phyloP scores from a whole-genome alignment of 2,329 filamentous ascomycete genomes.

The Sporothrix brunneoviolacea region DNA sequence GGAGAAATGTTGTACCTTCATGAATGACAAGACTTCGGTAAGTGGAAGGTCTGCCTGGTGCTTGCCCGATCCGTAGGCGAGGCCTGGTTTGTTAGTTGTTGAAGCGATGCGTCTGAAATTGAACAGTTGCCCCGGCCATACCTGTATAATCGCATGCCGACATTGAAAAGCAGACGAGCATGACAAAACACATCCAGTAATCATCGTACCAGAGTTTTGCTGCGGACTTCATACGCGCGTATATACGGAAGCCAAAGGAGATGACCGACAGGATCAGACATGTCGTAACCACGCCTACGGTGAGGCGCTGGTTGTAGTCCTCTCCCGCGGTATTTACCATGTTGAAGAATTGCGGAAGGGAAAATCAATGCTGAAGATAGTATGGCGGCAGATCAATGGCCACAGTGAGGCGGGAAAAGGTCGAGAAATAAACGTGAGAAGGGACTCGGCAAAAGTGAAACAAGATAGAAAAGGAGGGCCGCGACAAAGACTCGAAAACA shows the following conservation, averaged over 20 bases:
- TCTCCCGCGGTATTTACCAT: constrained; percentile 4
- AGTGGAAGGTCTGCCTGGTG: constrained; percentile 10
- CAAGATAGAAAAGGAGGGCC: too few relatives aligned
- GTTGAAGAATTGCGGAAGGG: not conserved
- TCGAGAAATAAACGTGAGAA: not conserved
- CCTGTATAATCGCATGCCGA: constrained; percentile 8
- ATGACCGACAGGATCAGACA: constrained; percentile 12
- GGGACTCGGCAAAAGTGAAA: too few relatives aligned
- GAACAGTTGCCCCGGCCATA: not conserved
- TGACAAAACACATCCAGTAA: constrained; percentile 17
- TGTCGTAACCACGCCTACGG: constrained; percentile 13
- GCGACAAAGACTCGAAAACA: too few relatives aligned
- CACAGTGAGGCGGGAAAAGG: not conserved
- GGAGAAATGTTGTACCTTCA: constrained; percentile 7
- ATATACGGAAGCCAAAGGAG: constrained; percentile 13
- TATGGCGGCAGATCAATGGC: not conserved
- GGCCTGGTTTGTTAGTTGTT: not conserved
- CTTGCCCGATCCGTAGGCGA: constrained; percentile 13
- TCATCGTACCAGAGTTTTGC: constrained; percentile 17
- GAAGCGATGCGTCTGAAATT: constrained; percentile 5
- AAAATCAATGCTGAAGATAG: not conserved
- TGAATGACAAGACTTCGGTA: constrained; percentile 2
- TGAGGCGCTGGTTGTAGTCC: constrained; percentile 13
- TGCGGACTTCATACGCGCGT: constrained; percentile 5
- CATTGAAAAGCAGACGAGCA: constrained; percentile 14